Base-by-base conservation (phyloP, 768 basidiomycete genomes). In the Guyanaporus albipodus region DNA sequence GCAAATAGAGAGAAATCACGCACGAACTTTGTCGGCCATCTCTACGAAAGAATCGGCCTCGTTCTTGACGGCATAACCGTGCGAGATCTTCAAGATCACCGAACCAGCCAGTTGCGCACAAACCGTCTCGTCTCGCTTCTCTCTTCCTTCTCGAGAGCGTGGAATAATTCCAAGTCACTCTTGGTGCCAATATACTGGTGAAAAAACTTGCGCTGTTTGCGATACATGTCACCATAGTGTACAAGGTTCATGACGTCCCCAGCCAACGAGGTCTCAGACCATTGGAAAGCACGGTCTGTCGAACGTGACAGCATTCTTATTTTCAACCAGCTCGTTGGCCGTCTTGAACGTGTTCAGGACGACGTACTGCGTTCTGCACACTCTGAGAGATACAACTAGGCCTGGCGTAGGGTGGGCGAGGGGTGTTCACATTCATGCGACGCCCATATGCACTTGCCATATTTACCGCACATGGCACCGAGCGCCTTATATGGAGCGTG, bases 401-500 rank as follows among this genome's bases (percentile, higher is more conserved):
- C n/a, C n/a, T n/a, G n/a, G n/a, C n/a, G n/a, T n/a, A n/a, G n/a
- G n/a, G n/a, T n/a, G n/a, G n/a, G n/a, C n/a, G n/a, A n/a, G n/a
- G n/a, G n/a, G n/a, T n/a, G n/a, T n/a, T n/a, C n/a, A n/a, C n/a
- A n/a, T n/a, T n/a, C n/a, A n/a, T n/a, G n/a, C n/a, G n/a, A n/a
- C n/a, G n/a, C n/a, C n/a, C 42, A 0, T 4, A 33, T 4, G 40
- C 26, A 59, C 68, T 46, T 57, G 73, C 80, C 81, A 52, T 72
- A 82, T 59, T 62, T 62, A 49, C 76, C 67, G 33, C 32, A 22
- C 49, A 56, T 28, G 29, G 67, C 64, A 6, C 72, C 69, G 47
- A 78, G 77, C 0, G 73, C 75, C 15, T 75, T 46, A 75, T 79
- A 79, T 47, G 75, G 73, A 37, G 69, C 63, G 28, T 70, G 64